These are phyloP conservation scores for Dactylellina haptotyla DNA, from an alignment of 2,329 filamentous ascomycete genomes.

Conservation along the genomic window DNA sequence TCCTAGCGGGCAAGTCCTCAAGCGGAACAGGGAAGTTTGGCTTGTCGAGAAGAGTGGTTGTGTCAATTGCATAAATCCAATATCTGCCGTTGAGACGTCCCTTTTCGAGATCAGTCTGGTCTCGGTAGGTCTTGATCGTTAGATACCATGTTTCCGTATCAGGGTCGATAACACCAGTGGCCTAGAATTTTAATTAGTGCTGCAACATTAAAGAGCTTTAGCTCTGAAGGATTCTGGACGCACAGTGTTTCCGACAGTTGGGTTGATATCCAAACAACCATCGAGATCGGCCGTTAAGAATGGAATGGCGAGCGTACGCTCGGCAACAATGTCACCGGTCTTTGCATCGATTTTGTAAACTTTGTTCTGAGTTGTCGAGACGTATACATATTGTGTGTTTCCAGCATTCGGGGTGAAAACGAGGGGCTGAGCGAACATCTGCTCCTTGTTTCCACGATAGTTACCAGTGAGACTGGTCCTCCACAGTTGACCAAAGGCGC, in stretches of 20 bases:
- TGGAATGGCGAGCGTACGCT: slow-evolving; percentile 65
- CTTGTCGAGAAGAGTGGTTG: slow-evolving; percentile 63
- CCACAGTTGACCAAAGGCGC: slow-evolving; percentile 69
- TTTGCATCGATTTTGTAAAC: slow-evolving; percentile 69
- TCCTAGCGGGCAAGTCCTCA: slow-evolving; percentile 63
- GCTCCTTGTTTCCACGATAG: slow-evolving; percentile 66
- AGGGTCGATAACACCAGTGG: slow-evolving; percentile 67
- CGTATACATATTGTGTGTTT: slow-evolving; percentile 67
- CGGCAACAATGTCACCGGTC: slow-evolving; percentile 66
- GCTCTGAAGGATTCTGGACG: not conserved
- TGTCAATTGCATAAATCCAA: slow-evolving; percentile 64
- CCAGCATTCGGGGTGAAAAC: slow-evolving; percentile 66
- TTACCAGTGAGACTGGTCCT: slow-evolving; percentile 66
- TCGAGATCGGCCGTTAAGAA: slow-evolving; percentile 65
- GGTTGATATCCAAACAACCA: slow-evolving; percentile 65
- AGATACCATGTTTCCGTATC: slow-evolving; percentile 66
- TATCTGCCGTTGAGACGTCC: slow-evolving; percentile 64
- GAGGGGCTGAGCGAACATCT: slow-evolving; percentile 67
- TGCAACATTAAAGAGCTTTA: not conserved
- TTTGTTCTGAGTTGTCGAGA: slow-evolving; percentile 70
- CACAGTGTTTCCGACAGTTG: slow-evolving; percentile 64
- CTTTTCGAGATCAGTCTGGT: slow-evolving; percentile 61
- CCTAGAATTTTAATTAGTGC: slow-evolving; percentile 52
- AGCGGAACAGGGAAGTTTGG: slow-evolving; percentile 63
- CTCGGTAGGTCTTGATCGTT: slow-evolving; percentile 65